Percentiles rank a stretch among this genome's conserved stretches.
Evolutionary conservation across 2,329 filamentous ascomycete genomes (phyloP).

Genomic region (Paraphoma chrysanthemicola): DNA sequence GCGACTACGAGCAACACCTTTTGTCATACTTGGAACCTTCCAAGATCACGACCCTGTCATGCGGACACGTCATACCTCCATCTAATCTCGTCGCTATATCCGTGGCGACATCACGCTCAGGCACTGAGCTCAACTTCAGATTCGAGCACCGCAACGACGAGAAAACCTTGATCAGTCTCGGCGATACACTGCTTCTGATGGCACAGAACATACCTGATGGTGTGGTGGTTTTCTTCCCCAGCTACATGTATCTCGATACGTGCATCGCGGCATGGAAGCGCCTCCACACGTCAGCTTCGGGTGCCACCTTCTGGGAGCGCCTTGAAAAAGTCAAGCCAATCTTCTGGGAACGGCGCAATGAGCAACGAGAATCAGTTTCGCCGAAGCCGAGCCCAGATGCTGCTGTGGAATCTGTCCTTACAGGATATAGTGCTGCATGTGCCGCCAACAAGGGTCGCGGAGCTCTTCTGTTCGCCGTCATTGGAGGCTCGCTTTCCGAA

Average conservation of each 20-base stretch:
- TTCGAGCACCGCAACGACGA: slow-evolving; percentile 77
- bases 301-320: slow-evolving; percentile 58
- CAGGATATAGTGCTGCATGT: slow-evolving; percentile 75
- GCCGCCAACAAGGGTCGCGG: slow-evolving; percentile 60
- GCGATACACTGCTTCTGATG: slow-evolving; percentile 73
- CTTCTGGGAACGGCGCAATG: slow-evolving; percentile 46
- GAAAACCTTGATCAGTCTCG: slow-evolving; percentile 75
- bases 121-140: slow-evolving; percentile 80
- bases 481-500: slow-evolving; percentile 94
- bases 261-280: slow-evolving; percentile 60
- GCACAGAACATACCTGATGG: slow-evolving; percentile 82
- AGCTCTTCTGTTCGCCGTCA: slow-evolving; percentile 84
- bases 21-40: slow-evolving; percentile 74
- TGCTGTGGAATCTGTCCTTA: slow-evolving; percentile 72
- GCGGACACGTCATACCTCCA: slow-evolving; percentile 89
- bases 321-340: slow-evolving; percentile 65
- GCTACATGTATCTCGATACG: slow-evolving; percentile 85
- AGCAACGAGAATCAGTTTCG: slow-evolving; percentile 59
- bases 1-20: slow-evolving; percentile 85
- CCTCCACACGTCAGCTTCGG: slow-evolving; percentile 6
- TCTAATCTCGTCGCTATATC: slow-evolving; percentile 82
- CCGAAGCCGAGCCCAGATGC: slow-evolving; percentile 60
- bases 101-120: slow-evolving; percentile 59
- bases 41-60: slow-evolving; percentile 82
- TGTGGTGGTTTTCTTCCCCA: slow-evolving; percentile 93